A percentile compares a stretch with the other conserved stretches of the same genome.
phyloP scores from a whole-genome alignment of 2,329 filamentous ascomycete genomes.

The Lecanicillium sp. region DNA sequence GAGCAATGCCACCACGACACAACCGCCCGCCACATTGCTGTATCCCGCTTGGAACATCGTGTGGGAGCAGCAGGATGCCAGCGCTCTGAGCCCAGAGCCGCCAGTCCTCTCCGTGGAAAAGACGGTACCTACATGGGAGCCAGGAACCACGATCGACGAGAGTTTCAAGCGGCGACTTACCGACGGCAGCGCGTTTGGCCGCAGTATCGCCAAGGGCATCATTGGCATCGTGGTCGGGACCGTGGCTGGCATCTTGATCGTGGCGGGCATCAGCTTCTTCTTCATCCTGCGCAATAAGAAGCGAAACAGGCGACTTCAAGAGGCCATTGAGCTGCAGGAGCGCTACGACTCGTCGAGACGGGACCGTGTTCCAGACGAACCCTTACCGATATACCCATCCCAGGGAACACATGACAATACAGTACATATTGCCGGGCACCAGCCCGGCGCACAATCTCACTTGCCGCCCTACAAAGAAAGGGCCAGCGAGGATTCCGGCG shows the following conservation, averaged over 20 bases:
- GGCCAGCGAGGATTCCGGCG: conserved; percentile 1
- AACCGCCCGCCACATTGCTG: conserved; percentile 1
- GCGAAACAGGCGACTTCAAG: not conserved
- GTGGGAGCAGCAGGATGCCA: conserved; percentile 6
- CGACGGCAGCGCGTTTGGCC: not conserved
- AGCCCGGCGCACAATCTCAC: too few species aligned
- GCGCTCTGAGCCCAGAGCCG: conserved; percentile 1
- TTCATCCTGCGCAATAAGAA: not conserved
- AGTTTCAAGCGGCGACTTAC: conserved; percentile 1
- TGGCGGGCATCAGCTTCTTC: not conserved
- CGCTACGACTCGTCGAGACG: not conserved
- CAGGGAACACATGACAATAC: too few species aligned
- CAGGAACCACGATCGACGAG: conserved; percentile 5
- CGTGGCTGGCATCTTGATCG: conserved; percentile 1
- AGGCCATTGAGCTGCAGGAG: conserved; percentile 5
- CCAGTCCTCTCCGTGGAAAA: conserved; percentile 2
- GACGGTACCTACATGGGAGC: conserved; percentile 6
- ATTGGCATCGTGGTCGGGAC: conserved; percentile 7
- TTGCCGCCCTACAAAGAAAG: conserved; percentile 7
- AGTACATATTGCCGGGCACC: too few species aligned
- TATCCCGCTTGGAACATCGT: conserved; percentile 6
- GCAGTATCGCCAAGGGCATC: conserved; percentile 2
- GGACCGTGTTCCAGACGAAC: too few species aligned
- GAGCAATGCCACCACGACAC: not conserved
- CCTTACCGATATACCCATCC: too few species aligned